A percentile compares a stretch with the other conserved stretches of the same genome.
phyloP scores from a whole-genome alignment of 1,284 basidiomycete species.

The Ganoderma multipileum region DNA sequence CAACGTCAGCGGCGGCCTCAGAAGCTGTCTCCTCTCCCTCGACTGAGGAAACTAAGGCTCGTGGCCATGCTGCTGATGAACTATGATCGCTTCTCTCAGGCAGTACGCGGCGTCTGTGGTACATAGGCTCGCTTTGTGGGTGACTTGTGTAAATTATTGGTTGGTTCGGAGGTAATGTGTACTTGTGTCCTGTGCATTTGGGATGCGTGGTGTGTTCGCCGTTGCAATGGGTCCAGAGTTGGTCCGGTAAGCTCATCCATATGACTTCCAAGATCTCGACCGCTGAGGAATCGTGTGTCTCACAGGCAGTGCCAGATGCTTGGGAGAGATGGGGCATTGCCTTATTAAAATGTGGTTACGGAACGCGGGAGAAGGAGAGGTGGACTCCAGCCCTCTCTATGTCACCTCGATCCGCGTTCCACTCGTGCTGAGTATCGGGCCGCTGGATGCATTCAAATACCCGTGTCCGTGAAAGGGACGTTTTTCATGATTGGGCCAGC shows the following conservation, averaged over 20 bases:
- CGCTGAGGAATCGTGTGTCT: not conserved
- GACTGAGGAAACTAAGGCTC: constrained; percentile 13
- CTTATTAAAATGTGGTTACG: constrained; percentile 7
- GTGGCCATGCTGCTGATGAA: constrained; percentile 25
- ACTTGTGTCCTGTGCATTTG: not conserved
- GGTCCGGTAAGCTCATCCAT: not conserved
- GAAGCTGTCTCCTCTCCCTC: constrained; percentile 3
- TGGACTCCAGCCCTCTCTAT: not conserved
- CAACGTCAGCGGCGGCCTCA: constrained; percentile 4
- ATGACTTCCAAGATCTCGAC: not conserved
- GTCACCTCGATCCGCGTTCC: not conserved
- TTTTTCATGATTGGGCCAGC: not conserved
- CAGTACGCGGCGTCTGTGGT: not conserved
- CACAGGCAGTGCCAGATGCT: not conserved
- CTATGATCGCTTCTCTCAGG: constrained; percentile 16
- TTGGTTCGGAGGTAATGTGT: constrained; percentile 5
- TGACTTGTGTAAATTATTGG: constrained; percentile 22
- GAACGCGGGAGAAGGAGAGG: constrained; percentile 13
- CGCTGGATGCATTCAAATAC: not conserved
- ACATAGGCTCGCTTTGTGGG: constrained; percentile 24
- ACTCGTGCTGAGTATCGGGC: not conserved
- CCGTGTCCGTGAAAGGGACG: constrained; percentile 1
- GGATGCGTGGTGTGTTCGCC: not conserved
- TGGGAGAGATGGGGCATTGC: not conserved
- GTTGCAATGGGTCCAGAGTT: not conserved